phyloP scores from a whole-genome alignment of 371 early-diverging fungal species.

The Thermomucor indicae-seudaticae region DNA sequence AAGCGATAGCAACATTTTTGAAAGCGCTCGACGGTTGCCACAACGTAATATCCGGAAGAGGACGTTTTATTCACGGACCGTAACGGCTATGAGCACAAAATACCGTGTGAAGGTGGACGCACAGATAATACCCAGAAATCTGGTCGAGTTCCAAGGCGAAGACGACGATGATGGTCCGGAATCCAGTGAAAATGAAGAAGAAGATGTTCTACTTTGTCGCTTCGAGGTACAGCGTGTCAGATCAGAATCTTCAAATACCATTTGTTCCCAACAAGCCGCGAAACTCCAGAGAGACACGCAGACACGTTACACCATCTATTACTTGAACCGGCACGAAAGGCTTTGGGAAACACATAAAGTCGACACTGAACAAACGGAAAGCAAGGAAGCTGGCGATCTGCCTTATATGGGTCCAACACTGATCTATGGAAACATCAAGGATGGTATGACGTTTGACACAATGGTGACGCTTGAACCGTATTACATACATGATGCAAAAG shows the following conservation, averaged over 20 bases:
- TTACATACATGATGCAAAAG: no score
- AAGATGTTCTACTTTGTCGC: constrained; percentile 23
- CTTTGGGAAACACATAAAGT: constrained; percentile 17
- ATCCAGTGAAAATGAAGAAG: constrained; percentile 7
- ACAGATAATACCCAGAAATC: constrained; percentile 20
- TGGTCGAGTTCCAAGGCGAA: constrained; percentile 13
- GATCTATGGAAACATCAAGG: constrained; percentile 6
- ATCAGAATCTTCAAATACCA: no score
- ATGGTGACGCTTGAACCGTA: constrained; percentile 31
- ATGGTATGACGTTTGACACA: constrained; percentile 18
- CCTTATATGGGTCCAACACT: constrained; percentile 26
- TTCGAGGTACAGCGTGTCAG: constrained; percentile 39
- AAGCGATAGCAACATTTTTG: neutral
- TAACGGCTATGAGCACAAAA: constrained; percentile 23
- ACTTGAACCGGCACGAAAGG: constrained; percentile 32
- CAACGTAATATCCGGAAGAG: constrained; percentile 11
- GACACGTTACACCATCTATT: constrained; percentile 37
- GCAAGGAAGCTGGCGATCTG: neutral
- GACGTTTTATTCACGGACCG: constrained; percentile 27
- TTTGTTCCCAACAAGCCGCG: no score
- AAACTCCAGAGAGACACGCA: constrained; percentile 1
- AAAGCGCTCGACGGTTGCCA: neutral
- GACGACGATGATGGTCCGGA: constrained; percentile 1
- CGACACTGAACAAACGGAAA: constrained; percentile 15
- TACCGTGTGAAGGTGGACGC: constrained; percentile 37